These are phyloP conservation scores for Pichia membranifaciens DNA, from an alignment of 805 yeast genomes.

Conservation along the genomic window DNA sequence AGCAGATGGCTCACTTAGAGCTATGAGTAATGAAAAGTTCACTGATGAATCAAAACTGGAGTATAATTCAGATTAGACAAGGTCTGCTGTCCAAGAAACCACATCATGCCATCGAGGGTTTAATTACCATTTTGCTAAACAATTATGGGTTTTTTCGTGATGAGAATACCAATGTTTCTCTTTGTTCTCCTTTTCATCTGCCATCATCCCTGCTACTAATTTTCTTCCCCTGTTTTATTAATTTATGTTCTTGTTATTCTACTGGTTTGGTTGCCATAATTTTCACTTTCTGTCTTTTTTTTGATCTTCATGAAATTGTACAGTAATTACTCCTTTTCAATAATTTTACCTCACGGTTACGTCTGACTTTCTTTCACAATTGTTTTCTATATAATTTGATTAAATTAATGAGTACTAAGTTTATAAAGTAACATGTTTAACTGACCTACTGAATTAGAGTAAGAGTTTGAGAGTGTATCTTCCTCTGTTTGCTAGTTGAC, in stretches of 20 bases:
- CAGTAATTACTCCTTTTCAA: background rate
- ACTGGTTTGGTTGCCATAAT: too few species aligned
- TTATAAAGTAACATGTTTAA: background rate
- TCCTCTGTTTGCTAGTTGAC: too few species aligned
- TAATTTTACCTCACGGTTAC: background rate
- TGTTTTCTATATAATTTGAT: conserved; percentile 1
- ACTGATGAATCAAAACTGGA: background rate
- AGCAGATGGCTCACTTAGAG: conserved; percentile 32
- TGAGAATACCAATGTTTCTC: too few species aligned
- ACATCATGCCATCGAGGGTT: too few species aligned
- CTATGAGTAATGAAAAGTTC: conserved; percentile 11
- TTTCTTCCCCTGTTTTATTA: too few species aligned
- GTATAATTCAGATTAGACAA: background rate
- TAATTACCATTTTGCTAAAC: too few species aligned
- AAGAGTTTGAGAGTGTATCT: too few species aligned
- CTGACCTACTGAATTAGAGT: too few species aligned
- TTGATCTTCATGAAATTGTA: background rate
- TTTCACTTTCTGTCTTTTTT: background rate
- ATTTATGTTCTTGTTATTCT: too few species aligned
- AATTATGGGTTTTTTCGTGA: too few species aligned
- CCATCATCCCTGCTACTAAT: too few species aligned
- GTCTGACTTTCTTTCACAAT: background rate
- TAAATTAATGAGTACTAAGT: background rate
- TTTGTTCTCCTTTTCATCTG: too few species aligned
- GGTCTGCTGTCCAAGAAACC: background rate